A percentile compares a stretch with the other conserved stretches of the same genome.
Evolutionary conservation across 768 basidiomycete genomes (phyloP).

Genomic region (Phaeolepiota aurea): DNA sequence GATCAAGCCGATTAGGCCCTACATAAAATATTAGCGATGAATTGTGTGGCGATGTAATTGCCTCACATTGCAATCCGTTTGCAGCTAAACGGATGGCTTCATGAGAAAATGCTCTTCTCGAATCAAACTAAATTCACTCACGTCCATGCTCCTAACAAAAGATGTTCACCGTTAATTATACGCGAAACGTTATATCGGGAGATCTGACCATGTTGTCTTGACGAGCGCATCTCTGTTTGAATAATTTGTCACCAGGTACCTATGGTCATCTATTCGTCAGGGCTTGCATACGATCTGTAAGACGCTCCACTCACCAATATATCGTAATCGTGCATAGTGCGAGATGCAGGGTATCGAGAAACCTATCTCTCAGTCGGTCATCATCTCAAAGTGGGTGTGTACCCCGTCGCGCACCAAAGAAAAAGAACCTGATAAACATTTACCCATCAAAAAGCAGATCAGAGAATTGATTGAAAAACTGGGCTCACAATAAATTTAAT

Average conservation of each 20-base stretch:
- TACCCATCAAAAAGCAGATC: background rate
- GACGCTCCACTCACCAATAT: constrained; percentile 29
- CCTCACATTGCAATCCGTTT: constrained; percentile 42
- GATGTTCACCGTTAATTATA: background rate
- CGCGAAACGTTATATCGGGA: background rate
- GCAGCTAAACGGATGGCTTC: constrained; percentile 23
- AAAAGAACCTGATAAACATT: constrained; percentile 21
- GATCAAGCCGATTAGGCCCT: constrained; percentile 42
- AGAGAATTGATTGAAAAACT: background rate
- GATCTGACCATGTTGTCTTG: constrained; percentile 30
- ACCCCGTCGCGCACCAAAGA: constrained; percentile 18
- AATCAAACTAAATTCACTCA: constrained; percentile 9
- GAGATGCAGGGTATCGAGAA: constrained; percentile 36
- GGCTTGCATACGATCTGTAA: background rate
- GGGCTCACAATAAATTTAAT: constrained; percentile 31
- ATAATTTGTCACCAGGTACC: constrained; percentile 41
- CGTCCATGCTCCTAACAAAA: constrained; percentile 32
- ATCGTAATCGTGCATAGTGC: constrained; percentile 34
- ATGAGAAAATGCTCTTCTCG: too few species aligned
- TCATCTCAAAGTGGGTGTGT: background rate
- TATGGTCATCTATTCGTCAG: constrained; percentile 10
- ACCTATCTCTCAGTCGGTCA: constrained; percentile 12
- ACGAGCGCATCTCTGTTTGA: constrained; percentile 24
- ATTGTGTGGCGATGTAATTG: background rate
- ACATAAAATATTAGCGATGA: too few species aligned